Evolutionary conservation across 1,284 basidiomycete species (phyloP).

Genomic region (Limonomyces culmigenus): DNA sequence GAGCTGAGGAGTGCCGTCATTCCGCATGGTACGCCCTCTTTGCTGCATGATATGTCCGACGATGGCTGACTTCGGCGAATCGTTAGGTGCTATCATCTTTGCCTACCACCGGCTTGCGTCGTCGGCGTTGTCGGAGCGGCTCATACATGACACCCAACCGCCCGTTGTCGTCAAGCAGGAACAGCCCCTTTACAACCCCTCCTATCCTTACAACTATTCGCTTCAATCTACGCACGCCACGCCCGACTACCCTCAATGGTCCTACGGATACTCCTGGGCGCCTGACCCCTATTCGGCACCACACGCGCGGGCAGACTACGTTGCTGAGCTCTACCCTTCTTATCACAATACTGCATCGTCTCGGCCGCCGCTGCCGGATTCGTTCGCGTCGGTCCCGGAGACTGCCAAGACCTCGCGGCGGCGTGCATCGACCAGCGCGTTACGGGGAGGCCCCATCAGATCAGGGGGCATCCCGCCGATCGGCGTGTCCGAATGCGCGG

Average conservation of each 20-base stretch:
- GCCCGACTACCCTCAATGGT: background rate
- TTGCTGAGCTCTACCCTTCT: slow-evolving; percentile 5
- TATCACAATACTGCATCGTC: slow-evolving; percentile 5
- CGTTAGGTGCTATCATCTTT: slow-evolving; percentile 61
- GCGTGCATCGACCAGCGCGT: slow-evolving; percentile 22
- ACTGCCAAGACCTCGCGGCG: slow-evolving; percentile 45
- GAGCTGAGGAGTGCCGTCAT: slow-evolving; percentile 85
- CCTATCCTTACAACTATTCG: background rate
- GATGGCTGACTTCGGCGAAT: slow-evolving; percentile 6
- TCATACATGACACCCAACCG: background rate
- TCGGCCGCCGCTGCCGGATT: background rate
- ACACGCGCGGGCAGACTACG: background rate
- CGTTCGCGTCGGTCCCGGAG: slow-evolving; percentile 22
- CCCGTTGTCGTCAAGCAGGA: background rate
- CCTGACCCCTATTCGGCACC: background rate
- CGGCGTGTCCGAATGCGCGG: slow-evolving; percentile 62
- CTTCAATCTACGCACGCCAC: background rate
- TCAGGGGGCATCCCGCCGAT: slow-evolving; percentile 44
- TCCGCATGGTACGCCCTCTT: slow-evolving; percentile 56
- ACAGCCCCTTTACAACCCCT: background rate
- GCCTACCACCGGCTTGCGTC: slow-evolving; percentile 74
- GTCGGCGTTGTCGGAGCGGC: too few relatives aligned
- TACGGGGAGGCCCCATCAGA: slow-evolving; percentile 14
- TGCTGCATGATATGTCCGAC: background rate
- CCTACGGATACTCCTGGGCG: slow-evolving; percentile 8